These are phyloP conservation scores for Aspergillus avenaceus DNA, from an alignment of 495 filamentous ascomycete genomes.

Conservation along the genomic window DNA sequence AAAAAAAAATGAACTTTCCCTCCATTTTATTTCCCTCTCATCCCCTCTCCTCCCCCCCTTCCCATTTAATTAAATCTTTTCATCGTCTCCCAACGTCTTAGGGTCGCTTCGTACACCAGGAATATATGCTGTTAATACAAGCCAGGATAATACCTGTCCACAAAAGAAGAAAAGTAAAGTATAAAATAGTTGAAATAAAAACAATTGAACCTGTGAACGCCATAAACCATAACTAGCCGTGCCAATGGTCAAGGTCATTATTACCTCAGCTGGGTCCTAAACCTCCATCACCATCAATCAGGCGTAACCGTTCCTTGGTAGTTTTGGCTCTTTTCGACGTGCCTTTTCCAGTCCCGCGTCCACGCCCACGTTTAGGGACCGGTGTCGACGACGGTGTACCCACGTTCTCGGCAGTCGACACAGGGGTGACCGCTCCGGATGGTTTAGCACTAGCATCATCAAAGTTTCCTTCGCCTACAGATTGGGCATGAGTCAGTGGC, in stretches of 20 bases:
- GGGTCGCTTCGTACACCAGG: background rate
- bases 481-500: too few species aligned
- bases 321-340: constrained; percentile 85
- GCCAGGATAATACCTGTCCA: constrained; percentile 11
- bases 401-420: constrained; percentile 47
- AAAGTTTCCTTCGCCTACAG: constrained; percentile 85
- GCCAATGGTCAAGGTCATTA: constrained; percentile 17
- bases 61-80: too few species aligned
- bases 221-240: constrained; percentile 22
- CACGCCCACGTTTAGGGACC: constrained; percentile 51
- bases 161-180: constrained; percentile 9
- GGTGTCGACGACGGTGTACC: constrained; percentile 43
- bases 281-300: constrained; percentile 74
- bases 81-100: background rate
- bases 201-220: constrained; percentile 23
- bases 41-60: background rate
- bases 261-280: constrained; percentile 22
- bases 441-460: constrained; percentile 77
- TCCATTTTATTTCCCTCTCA: background rate
- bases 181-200: constrained; percentile 7
- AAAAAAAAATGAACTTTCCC: background rate
- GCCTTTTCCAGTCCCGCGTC: constrained; percentile 44
- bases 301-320: constrained; percentile 78
- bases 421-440: constrained; percentile 79
- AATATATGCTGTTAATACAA: constrained; percentile 19